A percentile compares a stretch with the other conserved stretches of the same genome.
Conservation (phyloP, 306 rosid species). For the Quercus parvula region DNA sequence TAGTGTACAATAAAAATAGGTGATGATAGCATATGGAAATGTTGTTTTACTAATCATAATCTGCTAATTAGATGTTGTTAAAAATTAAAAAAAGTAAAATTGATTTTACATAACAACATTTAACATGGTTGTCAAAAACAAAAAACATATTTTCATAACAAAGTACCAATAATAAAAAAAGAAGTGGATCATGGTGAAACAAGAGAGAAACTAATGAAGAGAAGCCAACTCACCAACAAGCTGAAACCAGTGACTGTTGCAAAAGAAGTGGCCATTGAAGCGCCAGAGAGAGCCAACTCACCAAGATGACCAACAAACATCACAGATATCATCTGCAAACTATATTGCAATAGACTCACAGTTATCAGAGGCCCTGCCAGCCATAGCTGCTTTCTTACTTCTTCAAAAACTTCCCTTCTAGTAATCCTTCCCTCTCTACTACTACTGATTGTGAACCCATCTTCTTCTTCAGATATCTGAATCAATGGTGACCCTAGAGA, state of each 20-base stretch:
- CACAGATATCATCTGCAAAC: constrained; percentile 57
- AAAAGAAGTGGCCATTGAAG: constrained; percentile 77
- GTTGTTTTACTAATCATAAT: too few relatives aligned
- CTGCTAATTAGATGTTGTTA: too few relatives aligned
- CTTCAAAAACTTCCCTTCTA: constrained; percentile 32
- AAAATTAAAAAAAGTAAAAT: too few relatives aligned
- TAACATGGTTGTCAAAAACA: too few relatives aligned
- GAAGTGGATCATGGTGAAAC: not conserved
- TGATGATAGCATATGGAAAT: too few relatives aligned
- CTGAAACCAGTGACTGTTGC: constrained; percentile 70
- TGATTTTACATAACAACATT: too few relatives aligned
- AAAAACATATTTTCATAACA: too few relatives aligned
- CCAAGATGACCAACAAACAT: constrained; percentile 86
- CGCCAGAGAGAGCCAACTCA: constrained; percentile 52
- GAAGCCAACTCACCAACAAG: constrained; percentile 49
- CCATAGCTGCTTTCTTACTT: constrained; percentile 73
- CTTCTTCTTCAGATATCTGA: constrained; percentile 27
- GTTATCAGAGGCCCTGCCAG: constrained; percentile 69
- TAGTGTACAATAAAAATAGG: too few relatives aligned
- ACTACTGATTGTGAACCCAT: not conserved
- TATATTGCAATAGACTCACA: constrained; percentile 44
- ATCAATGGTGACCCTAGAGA: constrained; percentile 39
- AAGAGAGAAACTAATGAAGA: not conserved
- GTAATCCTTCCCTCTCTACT: constrained; percentile 1
- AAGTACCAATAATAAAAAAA: too few relatives aligned